phyloP scores from a whole-genome alignment of 768 basidiomycete species.

The Dictyophora rubrovolvata region DNA sequence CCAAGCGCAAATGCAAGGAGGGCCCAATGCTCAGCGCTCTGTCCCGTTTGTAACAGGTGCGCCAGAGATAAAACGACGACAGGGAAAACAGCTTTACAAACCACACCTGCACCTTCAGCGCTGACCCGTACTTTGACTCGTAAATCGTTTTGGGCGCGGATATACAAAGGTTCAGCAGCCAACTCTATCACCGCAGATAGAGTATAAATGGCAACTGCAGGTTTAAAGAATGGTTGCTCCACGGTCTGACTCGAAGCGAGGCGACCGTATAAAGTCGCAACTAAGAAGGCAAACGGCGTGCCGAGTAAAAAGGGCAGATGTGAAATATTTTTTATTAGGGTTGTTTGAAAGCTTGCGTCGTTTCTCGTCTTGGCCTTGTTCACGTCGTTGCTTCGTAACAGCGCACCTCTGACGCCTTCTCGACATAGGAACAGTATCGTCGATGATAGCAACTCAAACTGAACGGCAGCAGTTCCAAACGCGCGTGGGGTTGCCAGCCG shows the following conservation, averaged over 20 bases:
- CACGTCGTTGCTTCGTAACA: slow-evolving; percentile 47
- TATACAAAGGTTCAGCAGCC: slow-evolving; percentile 73
- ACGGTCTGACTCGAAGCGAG: slow-evolving; percentile 44
- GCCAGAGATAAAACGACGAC: slow-evolving; percentile 47
- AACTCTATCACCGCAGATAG: slow-evolving; percentile 70
- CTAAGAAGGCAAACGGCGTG: slow-evolving; percentile 46
- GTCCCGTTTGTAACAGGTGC: slow-evolving; percentile 25
- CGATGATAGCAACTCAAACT: slow-evolving; percentile 84
- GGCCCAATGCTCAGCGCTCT: slow-evolving; percentile 34
- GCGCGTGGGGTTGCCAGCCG: slow-evolving; percentile 34
- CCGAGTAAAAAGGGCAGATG: slow-evolving; percentile 63
- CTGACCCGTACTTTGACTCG: slow-evolving; percentile 63
- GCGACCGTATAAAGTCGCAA: slow-evolving; percentile 42
- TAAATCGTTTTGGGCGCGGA: slow-evolving; percentile 59
- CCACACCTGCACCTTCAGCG: slow-evolving; percentile 80
- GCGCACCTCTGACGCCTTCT: slow-evolving; percentile 85
- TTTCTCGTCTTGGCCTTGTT: slow-evolving; percentile 6
- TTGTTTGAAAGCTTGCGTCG: neutral
- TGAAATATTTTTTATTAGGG: slow-evolving; percentile 37
- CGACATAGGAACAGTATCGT: slow-evolving; percentile 87
- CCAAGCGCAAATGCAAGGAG: slow-evolving; percentile 82
- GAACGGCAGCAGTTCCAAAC: slow-evolving; percentile 80
- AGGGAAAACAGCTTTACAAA: slow-evolving; percentile 60
- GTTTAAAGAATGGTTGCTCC: slow-evolving; percentile 52
- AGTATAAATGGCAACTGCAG: slow-evolving; percentile 61